Percentiles rank a stretch among this genome's conserved stretches.
These are phyloP conservation scores for Lepidopterella palustris DNA, from an alignment of 495 filamentous ascomycete species.

Conservation along the genomic window DNA sequence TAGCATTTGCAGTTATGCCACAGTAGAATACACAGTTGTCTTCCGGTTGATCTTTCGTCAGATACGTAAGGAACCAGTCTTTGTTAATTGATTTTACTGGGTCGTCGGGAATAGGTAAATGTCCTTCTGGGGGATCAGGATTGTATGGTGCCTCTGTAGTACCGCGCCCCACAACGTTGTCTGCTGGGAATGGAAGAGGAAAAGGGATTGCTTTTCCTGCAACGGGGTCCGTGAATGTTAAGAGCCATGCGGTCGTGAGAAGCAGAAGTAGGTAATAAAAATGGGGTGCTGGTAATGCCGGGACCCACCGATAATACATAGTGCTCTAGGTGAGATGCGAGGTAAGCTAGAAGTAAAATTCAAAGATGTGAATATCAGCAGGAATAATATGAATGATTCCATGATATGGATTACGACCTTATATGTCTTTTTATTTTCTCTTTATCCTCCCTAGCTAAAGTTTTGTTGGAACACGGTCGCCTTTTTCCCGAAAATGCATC, in stretches of 20 bases:
- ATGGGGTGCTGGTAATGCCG: neutral
- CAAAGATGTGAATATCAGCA: neutral
- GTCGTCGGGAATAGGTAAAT: neutral
- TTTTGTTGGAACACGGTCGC: neutral
- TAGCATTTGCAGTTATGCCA: neutral
- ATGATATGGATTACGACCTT: neutral
- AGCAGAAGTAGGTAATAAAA: neutral
- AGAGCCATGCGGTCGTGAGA: neutral
- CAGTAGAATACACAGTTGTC: neutral
- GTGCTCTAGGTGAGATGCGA: neutral
- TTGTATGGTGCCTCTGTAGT: neutral
- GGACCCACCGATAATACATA: neutral
- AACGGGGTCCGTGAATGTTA: neutral
- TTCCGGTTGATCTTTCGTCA: neutral
- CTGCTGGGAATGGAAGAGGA: neutral
- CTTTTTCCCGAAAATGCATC: neutral
- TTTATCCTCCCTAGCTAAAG: neutral
- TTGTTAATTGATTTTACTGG: neutral
- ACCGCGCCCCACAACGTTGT: no score
- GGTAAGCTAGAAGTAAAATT: neutral
- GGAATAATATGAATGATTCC: neutral
- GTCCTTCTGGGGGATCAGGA: neutral
- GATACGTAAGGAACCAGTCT: neutral
- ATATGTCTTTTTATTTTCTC: neutral
- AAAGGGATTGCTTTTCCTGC: neutral